A percentile compares a stretch with the other conserved stretches of the same genome.
These are phyloP conservation scores for Chrysoporthe cubensis DNA, from an alignment of 2,329 filamentous ascomycete species.

Conservation along the genomic window DNA sequence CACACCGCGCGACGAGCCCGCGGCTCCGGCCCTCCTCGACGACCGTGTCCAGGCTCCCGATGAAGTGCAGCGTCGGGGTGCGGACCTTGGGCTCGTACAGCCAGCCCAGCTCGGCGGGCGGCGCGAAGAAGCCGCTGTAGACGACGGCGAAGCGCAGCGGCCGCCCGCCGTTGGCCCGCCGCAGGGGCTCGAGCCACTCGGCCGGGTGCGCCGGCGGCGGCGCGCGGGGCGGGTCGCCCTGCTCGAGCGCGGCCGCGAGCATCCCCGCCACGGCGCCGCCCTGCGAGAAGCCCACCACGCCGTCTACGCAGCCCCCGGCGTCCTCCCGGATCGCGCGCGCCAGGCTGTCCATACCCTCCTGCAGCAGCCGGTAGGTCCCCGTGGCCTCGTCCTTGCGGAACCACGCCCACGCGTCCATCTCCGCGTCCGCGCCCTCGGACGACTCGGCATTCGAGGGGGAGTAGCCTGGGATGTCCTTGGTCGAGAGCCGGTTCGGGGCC, in stretches of 20 bases:
- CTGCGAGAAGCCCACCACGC: slow-evolving; percentile 81
- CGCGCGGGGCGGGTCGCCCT: neutral
- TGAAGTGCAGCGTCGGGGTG: slow-evolving; percentile 80
- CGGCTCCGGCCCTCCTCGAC: slow-evolving; percentile 78
- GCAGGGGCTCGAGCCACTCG: slow-evolving; percentile 49
- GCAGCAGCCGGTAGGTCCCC: slow-evolving; percentile 68
- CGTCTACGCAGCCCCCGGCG: slow-evolving; percentile 73
- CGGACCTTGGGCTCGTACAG: slow-evolving; percentile 76
- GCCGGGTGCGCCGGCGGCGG: slow-evolving; percentile 32
- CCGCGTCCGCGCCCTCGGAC: slow-evolving; percentile 42
- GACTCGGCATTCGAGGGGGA: slow-evolving; percentile 46
- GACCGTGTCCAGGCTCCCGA: slow-evolving; percentile 84
- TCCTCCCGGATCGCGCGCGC: slow-evolving; percentile 63
- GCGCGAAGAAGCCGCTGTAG: slow-evolving; percentile 78
- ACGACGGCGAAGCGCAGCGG: slow-evolving; percentile 70
- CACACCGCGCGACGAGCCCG: slow-evolving; percentile 68
- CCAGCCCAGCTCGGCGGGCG: slow-evolving; percentile 63
- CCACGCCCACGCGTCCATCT: slow-evolving; percentile 78
- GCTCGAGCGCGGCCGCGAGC: slow-evolving; percentile 73
- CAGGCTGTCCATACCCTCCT: slow-evolving; percentile 67
- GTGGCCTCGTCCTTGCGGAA: slow-evolving; percentile 71
- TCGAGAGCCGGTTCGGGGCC: slow-evolving; percentile 64
- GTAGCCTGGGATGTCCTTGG: slow-evolving; percentile 73
- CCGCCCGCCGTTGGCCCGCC: slow-evolving; percentile 52
- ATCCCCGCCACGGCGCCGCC: slow-evolving; percentile 75